Conservation (phyloP, 768 basidiomycete genomes). For the Rhodosporidiobolus sp. region DNA sequence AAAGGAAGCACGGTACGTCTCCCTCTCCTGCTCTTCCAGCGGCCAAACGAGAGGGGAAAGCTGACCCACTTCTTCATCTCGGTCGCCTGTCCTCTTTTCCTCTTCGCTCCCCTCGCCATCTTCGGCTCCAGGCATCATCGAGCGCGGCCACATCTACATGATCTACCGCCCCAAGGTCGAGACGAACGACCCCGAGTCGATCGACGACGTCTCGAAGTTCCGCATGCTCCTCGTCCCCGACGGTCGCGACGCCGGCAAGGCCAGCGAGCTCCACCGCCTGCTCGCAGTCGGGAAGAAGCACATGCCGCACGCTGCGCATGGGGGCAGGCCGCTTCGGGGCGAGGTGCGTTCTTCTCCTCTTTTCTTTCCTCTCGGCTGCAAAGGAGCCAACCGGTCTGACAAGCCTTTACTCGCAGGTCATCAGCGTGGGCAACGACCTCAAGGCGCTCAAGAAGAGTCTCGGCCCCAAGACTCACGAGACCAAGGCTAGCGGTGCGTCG, state of each 20-base stretch:
- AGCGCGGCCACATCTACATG: constrained; percentile 55
- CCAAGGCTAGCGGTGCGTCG: constrained; percentile 59
- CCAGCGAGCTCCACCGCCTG: constrained; percentile 56
- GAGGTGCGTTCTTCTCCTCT: not conserved
- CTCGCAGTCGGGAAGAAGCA: constrained; percentile 62
- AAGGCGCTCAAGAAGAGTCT: constrained; percentile 55
- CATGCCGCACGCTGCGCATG: constrained; percentile 54
- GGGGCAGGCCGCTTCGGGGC: constrained; percentile 55
- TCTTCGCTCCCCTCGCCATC: too few relatives aligned
- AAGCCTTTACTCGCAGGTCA: too few relatives aligned
- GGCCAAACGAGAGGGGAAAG: too few relatives aligned
- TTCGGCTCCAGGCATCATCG: constrained; percentile 21
- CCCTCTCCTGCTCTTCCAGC: too few relatives aligned
- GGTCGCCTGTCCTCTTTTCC: too few relatives aligned
- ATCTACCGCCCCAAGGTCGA: constrained; percentile 60
- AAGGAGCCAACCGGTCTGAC: too few relatives aligned
- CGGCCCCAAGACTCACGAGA: constrained; percentile 59
- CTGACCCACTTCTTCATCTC: not conserved
- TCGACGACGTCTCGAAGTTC: constrained; percentile 61
- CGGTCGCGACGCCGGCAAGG: constrained; percentile 39
- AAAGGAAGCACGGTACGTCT: constrained; percentile 34
- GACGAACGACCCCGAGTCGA: constrained; percentile 56
- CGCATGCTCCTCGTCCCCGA: constrained; percentile 63
- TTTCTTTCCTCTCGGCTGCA: not conserved
- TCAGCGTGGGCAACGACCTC: constrained; percentile 58